Evolutionary conservation across 345 rosid genomes (phyloP), one percentile per base, ranked within the genome.

Genomic region (Hypericum androsaemum): DNA sequence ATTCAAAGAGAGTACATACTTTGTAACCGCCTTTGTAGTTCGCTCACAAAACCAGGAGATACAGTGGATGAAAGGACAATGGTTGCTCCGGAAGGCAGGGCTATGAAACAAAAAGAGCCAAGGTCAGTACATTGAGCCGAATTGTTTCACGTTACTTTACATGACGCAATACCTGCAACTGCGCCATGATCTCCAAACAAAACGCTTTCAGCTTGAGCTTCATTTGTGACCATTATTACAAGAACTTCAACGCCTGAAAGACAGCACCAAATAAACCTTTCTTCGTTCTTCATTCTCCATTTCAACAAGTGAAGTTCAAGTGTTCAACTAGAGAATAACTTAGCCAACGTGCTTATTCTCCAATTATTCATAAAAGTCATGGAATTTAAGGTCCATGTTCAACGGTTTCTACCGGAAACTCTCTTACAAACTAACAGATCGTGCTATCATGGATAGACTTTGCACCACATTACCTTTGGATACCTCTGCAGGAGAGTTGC

Each of bases 181-280:
- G 95, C 98, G n/a, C 95, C 95, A 10, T 56, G 72, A 68, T 86
- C 77, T 42, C 98, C 96, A 59, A 69, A 89, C 54, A 86, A 57
- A 44, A 80, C 88, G 66, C 74, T 70, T 61, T 86, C 96, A 45
- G 83, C 98, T 74, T 86, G 98, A 63, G 71, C 70, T 74, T 89
- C 98, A 62, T 86, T 89, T 57, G 96, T 80, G 57, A 89, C 97
- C 97, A 90, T 90, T 68, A 90, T 57, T 46, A 90, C 76, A 56
- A 90, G 85, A 64, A 90, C 74, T 71, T 87, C 87, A 59, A 79
- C 85, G 72, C 78, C 98, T 90, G 76, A 22, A 1, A 22, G 32
- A 22, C 32, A 22, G 32, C 32, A 22, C 32, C 32, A 22, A 22
- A 22, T 22, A 1, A 22, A 22, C 4, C 32, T 22, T 22, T 22